phyloP scores from a whole-genome alignment of 2,329 filamentous ascomycete species.

The Penicillium sp. region DNA sequence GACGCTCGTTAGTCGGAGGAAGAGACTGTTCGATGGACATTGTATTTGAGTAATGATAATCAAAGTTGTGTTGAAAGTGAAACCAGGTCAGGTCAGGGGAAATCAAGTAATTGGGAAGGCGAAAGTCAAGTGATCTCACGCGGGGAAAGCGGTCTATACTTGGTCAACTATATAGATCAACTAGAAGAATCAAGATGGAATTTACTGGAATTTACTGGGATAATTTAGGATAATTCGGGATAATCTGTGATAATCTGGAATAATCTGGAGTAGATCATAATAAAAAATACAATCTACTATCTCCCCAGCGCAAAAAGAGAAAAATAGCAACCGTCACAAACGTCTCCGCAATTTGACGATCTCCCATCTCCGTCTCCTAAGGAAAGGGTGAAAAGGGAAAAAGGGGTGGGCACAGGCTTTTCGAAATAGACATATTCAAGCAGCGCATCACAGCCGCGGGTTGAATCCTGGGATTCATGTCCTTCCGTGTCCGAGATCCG shows the following conservation, averaged over 20 bases:
- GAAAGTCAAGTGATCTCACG: constrained; percentile 23
- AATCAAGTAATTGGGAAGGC: neutral
- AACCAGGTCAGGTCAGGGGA: neutral
- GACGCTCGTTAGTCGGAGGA: constrained; percentile 56
- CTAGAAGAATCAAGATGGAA: neutral
- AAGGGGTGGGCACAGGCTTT: neutral
- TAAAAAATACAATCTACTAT: neutral
- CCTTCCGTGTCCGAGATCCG: constrained; percentile 9
- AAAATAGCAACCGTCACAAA: constrained; percentile 3
- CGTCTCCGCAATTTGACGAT: constrained; percentile 4
- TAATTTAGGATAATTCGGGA: neutral
- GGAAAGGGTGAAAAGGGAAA: neutral
- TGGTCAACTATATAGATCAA: neutral
- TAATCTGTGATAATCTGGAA: neutral
- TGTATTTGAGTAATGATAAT: constrained; percentile 12
- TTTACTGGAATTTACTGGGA: neutral
- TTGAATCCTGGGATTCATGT: constrained; percentile 16
- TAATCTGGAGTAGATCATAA: neutral
- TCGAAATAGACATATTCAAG: constrained; percentile 8
- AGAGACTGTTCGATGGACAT: constrained; percentile 53
- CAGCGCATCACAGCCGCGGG: constrained; percentile 12
- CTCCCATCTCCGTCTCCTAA: constrained; percentile 5
- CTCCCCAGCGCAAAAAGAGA: neutral
- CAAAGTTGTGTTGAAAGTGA: neutral
- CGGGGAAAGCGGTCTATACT: constrained; percentile 16